Evolutionary conservation across 768 basidiomycete genomes (phyloP).

Genomic region (Mycena rebaudengoi): DNA sequence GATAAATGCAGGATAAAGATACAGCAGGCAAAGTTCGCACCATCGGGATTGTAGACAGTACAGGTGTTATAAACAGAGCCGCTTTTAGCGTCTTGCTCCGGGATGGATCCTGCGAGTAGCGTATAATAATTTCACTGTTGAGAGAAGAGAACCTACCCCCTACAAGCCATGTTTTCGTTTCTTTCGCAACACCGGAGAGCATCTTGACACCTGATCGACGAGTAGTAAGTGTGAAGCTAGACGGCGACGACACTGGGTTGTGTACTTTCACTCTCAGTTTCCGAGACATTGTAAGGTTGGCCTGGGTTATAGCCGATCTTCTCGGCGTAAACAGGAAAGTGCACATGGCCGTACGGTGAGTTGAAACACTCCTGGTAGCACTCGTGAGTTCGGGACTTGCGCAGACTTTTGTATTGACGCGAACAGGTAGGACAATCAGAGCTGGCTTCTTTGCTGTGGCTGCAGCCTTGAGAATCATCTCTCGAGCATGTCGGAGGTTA

Average conservation of each 20-base stretch:
- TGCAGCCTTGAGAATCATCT: conserved; percentile 81
- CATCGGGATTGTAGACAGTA: conserved; percentile 87
- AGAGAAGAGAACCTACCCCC: conserved; percentile 65
- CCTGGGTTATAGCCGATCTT: conserved; percentile 73
- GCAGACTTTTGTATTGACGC: too few relatives aligned
- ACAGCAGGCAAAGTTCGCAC: conserved; percentile 41
- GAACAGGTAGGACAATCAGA: conserved; percentile 85
- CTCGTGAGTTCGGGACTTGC: conserved; percentile 1
- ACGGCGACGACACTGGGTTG: background rate
- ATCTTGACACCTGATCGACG: conserved; percentile 61
- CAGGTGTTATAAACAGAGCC: conserved; percentile 92
- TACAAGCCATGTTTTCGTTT: conserved; percentile 86
- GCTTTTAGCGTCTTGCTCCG: conserved; percentile 73
- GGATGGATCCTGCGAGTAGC: conserved; percentile 81
- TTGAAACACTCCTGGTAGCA: conserved; percentile 83
- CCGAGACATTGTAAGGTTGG: conserved; percentile 61
- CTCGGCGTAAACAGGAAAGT: conserved; percentile 89
- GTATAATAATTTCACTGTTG: background rate
- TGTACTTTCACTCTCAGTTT: conserved; percentile 70
- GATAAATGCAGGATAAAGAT: background rate
- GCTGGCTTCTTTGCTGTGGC: conserved; percentile 70
- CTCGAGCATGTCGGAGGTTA: conserved; percentile 85
- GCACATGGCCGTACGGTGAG: conserved; percentile 80
- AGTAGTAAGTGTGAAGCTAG: conserved; percentile 4
- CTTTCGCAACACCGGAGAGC: conserved; percentile 83